Conservation (phyloP, 2,329 filamentous ascomycete genomes). For the Neofusicoccum laricinum region DNA sequence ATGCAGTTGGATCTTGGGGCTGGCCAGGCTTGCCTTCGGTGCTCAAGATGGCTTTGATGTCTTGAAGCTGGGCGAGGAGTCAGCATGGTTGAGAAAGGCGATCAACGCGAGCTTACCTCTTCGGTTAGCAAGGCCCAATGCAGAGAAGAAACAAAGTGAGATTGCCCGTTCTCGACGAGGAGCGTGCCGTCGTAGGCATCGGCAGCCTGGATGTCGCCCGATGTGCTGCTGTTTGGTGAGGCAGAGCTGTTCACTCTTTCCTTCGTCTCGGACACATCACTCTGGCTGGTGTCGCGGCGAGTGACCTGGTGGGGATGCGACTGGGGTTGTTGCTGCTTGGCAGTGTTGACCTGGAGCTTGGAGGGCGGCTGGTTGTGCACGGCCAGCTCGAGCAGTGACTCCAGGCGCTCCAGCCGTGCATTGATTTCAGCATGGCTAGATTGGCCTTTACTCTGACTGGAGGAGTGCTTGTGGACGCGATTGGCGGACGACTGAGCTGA, state of each 20-base stretch:
- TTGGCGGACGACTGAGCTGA: neutral
- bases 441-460: constrained; percentile 16
- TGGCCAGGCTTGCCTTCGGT: neutral
- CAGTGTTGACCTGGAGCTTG: neutral
- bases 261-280: constrained; percentile 19
- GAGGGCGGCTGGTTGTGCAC: neutral
- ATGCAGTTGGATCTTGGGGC: neutral
- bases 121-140: constrained; percentile 39
- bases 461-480: constrained; percentile 8
- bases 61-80: constrained; percentile 4
- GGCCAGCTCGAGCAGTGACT: constrained; percentile 29
- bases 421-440: constrained; percentile 33
- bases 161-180: constrained; percentile 35
- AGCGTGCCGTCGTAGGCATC: constrained; percentile 36
- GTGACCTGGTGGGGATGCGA: neutral
- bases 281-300: constrained; percentile 16
- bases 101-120: constrained; percentile 27
- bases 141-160: constrained; percentile 40
- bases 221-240: constrained; percentile 20
- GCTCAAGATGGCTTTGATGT: constrained; percentile 16
- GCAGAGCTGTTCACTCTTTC: constrained; percentile 5
- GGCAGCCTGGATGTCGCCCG: constrained; percentile 29
- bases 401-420: constrained; percentile 35
- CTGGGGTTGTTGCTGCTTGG: neutral
- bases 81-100: neutral